Conservation (phyloP, 768 basidiomycete species). For the Mycena metata region DNA sequence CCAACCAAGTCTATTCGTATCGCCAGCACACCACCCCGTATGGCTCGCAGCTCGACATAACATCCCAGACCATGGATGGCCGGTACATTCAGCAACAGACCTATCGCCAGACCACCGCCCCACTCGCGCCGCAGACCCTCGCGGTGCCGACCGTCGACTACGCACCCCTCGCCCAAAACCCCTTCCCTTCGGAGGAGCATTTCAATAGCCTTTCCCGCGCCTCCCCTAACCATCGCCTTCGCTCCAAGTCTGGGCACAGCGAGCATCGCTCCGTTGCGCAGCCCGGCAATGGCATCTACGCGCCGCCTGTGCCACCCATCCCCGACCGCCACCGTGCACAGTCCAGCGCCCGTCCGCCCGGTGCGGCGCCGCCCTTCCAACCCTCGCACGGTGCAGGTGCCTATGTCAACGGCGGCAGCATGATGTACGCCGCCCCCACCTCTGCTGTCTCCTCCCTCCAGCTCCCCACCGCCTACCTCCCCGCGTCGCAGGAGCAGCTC, state of each 20-base stretch:
- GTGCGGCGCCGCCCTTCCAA: conserved; percentile 23
- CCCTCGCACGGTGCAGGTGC: conserved; percentile 15
- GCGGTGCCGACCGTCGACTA: conserved; percentile 21
- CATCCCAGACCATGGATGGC: conserved; percentile 23
- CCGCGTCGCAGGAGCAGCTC: background rate
- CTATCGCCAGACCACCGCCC: conserved; percentile 6
- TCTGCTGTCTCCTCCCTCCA: background rate
- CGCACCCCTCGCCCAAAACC: conserved; percentile 29
- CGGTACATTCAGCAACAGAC: conserved; percentile 24
- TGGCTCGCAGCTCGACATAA: conserved; percentile 22
- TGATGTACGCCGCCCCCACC: conserved; percentile 9
- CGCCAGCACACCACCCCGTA: conserved; percentile 17
- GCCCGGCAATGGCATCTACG: background rate
- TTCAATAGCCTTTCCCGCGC: background rate
- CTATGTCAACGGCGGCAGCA: conserved; percentile 11
- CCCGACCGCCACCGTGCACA: conserved; percentile 11
- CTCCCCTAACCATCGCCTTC: background rate
- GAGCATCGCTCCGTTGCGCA: background rate
- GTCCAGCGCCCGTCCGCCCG: conserved; percentile 18
- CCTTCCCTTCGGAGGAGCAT: conserved; percentile 18
- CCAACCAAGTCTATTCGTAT: conserved; percentile 15
- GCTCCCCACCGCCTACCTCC: conserved; percentile 3
- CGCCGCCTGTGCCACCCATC: conserved; percentile 24
- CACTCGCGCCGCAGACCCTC: conserved; percentile 15
- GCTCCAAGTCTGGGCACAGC: conserved; percentile 26